Conservation (phyloP, 23 red algal species). For the Chondrus crispus region DNA sequence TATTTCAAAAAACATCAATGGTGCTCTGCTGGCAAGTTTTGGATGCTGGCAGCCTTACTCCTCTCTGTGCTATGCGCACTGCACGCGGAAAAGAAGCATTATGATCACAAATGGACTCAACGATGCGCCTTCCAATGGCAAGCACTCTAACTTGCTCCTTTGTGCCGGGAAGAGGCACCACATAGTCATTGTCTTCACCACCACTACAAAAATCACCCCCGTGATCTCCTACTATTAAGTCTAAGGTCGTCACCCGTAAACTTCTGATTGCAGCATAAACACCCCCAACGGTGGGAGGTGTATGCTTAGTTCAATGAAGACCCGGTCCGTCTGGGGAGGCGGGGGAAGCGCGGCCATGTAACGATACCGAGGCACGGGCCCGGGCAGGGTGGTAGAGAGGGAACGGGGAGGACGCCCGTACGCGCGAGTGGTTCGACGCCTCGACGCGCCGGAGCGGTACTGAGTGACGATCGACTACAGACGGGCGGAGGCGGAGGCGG, state of each 20-base stretch:
- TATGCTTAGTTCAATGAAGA: too few relatives aligned
- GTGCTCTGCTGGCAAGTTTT: not conserved
- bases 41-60: not conserved
- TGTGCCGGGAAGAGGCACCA: not conserved
- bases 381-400: too few relatives aligned
- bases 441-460: too few relatives aligned
- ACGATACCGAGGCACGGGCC: too few relatives aligned
- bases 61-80: not conserved
- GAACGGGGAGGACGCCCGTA: too few relatives aligned
- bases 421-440: too few relatives aligned
- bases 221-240: not conserved
- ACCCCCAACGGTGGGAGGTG: too few relatives aligned
- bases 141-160: not conserved
- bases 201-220: not conserved
- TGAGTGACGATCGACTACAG: too few relatives aligned
- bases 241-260: not conserved
- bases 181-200: not conserved
- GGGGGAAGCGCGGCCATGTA: too few relatives aligned
- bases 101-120: not conserved
- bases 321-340: too few relatives aligned
- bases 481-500: too few relatives aligned
- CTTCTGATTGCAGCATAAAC: too few relatives aligned
- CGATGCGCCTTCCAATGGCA: not conserved
- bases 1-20: not conserved
- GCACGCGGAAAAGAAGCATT: not conserved